Conservation (phyloP, 305 asterid genomes). For the Striga hermonthica region DNA sequence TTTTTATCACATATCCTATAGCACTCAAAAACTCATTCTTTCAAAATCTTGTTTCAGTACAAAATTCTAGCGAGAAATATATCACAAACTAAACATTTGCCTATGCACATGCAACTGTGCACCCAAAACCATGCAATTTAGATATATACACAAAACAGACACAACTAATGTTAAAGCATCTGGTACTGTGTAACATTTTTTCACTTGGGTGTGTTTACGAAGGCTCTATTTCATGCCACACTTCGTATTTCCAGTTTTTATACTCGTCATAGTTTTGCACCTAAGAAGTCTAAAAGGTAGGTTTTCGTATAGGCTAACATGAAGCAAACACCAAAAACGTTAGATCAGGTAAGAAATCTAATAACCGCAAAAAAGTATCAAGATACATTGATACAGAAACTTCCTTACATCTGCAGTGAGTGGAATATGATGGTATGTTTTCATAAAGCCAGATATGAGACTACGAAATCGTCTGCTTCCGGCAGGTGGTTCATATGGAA, state of each 20-base stretch:
- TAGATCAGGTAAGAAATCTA: slow-evolving; percentile 4
- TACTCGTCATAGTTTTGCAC: slow-evolving; percentile 8
- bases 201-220: neutral
- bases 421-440: slow-evolving; percentile 90
- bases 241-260: neutral
- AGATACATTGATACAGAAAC: slow-evolving; percentile 23
- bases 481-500: slow-evolving; percentile 91
- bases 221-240: slow-evolving; percentile 7
- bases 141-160: slow-evolving; percentile 1
- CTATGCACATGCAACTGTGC: neutral
- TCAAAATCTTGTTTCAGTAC: neutral
- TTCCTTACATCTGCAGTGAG: slow-evolving; percentile 83
- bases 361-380: slow-evolving; percentile 9
- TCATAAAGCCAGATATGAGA: slow-evolving; percentile 86
- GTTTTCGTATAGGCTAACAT: slow-evolving; percentile 16
- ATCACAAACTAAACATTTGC: neutral
- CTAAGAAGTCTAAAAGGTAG: slow-evolving; percentile 13
- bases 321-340: slow-evolving; percentile 5
- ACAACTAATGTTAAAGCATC: neutral
- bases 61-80: neutral
- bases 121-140: neutral
- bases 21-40: neutral
- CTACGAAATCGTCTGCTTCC: slow-evolving; percentile 88
- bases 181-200: neutral
- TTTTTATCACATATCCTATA: neutral